Percentiles rank a stretch among this genome's conserved stretches.
These are phyloP conservation scores for Biscogniauxia mediterranea DNA, from an alignment of 2,329 filamentous ascomycete species.

Conservation along the genomic window DNA sequence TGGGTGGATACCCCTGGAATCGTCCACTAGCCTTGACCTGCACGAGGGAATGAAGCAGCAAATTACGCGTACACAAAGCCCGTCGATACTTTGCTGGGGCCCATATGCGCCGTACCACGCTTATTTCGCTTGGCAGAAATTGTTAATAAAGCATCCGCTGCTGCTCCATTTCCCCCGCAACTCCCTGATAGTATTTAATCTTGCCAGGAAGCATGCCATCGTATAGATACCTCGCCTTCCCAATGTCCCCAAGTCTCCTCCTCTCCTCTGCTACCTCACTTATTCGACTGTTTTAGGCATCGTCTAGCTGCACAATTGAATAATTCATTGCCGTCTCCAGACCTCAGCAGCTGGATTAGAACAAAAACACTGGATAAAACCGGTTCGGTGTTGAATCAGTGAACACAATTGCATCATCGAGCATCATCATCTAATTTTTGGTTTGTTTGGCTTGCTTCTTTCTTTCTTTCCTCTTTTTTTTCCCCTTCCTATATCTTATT, in stretches of 20 bases:
- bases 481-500: background rate
- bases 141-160: background rate
- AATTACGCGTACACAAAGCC: constrained; percentile 4
- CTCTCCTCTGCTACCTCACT: background rate
- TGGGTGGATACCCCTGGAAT: background rate
- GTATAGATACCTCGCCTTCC: background rate
- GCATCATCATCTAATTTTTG: background rate
- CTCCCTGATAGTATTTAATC: background rate
- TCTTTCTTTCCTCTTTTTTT: too few species aligned
- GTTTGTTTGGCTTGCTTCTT: too few species aligned
- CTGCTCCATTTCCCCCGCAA: background rate
- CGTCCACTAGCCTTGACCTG: background rate
- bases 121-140: background rate
- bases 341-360: background rate
- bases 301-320: background rate
- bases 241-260: background rate
- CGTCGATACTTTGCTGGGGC: background rate
- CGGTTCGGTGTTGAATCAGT: background rate
- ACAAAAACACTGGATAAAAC: background rate
- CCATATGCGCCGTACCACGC: background rate
- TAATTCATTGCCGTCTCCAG: background rate
- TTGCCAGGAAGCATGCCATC: background rate
- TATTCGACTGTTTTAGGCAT: background rate
- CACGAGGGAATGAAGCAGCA: constrained; percentile 5
- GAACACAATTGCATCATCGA: constrained; percentile 6